phyloP scores from a whole-genome alignment of 2,329 filamentous ascomycete genomes.

The Botrytis medusae region DNA sequence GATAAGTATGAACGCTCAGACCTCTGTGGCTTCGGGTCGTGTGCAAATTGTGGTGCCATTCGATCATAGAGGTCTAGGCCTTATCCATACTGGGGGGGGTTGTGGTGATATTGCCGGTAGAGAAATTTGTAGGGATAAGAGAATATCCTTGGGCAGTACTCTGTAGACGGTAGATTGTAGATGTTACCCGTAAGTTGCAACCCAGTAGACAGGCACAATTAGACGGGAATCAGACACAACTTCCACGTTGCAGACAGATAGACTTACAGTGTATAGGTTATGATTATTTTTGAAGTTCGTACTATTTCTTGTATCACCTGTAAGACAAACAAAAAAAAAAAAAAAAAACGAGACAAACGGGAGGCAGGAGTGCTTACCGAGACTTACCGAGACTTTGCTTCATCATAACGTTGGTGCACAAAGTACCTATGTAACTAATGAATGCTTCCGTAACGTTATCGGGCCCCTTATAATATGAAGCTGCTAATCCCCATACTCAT shows the following conservation, averaged over 20 bases:
- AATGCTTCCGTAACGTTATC: neutral
- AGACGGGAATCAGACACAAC: neutral
- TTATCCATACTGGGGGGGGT: neutral
- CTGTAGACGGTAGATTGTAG: neutral
- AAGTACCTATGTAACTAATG: neutral
- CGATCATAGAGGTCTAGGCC: neutral
- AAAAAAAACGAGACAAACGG: neutral
- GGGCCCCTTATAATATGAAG: neutral
- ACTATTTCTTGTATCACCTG: neutral
- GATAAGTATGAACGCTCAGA: constrained; percentile 3
- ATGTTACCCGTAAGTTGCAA: neutral
- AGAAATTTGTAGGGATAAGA: neutral
- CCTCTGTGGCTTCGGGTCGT: constrained; percentile 5
- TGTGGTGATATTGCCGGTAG: neutral
- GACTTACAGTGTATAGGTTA: neutral
- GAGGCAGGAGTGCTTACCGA: neutral
- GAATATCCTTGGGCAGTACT: neutral
- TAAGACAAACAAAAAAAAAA: neutral
- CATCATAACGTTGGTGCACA: constrained; percentile 5
- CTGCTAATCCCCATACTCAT: neutral
- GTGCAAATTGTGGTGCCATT: constrained; percentile 8
- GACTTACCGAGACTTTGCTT: constrained; percentile 7
- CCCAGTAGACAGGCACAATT: neutral
- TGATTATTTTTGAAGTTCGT: neutral
- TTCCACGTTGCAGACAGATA: neutral